Evolutionary conservation across 1,284 basidiomycete species (phyloP), one percentile per base, ranked within the genome.

Genomic region (Papiliotrema fonsecae): DNA sequence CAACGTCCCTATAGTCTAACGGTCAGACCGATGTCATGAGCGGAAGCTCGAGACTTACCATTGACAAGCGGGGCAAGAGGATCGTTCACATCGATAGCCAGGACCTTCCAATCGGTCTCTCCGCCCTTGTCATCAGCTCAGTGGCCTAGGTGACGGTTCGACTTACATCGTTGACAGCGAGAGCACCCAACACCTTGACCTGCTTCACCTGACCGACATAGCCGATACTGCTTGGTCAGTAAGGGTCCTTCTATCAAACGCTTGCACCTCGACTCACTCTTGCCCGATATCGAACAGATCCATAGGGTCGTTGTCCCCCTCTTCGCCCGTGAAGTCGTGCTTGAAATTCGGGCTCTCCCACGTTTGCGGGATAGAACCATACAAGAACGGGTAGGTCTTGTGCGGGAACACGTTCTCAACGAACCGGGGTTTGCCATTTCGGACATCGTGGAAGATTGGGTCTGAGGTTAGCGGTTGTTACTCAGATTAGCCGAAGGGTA

Each of bases 361-460:
- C 10, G 50, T 51, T 25, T 51, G 50, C 7, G 50, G 50, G 27
- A 51, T 51, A 16, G 50, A 51, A 10, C 50, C 50, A 35, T 51
- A 51, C 16, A 42, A 38, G 45, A 51, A 51, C 11, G 50, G 50
- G 24, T 51, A 51, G 4, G 50, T 42, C 30, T 51, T 51, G 41
- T 51, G 50, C 16, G 50, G 50, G 34, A 30, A 51, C 36, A 53
- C 51, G 31, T 40, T 53, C 39, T 53, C 51, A 37, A 53, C 51
- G 43, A 53, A 53, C 21, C 51, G 47, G 21, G 51, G 51, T 11
- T 22, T 31, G 22, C 43, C 51, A n/a, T 53, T 53, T 21, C 51
- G n/a, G n/a, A 43, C 42, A 37, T 52, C 51, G 26, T 52, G 51
- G 37, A 52, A 52, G 30, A 52, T 52, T 11, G 51, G 51, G 42